These are phyloP conservation scores for Nymphaea colorata DNA, from an alignment of 164 flowering plant genomes.

Conservation along the genomic window DNA sequence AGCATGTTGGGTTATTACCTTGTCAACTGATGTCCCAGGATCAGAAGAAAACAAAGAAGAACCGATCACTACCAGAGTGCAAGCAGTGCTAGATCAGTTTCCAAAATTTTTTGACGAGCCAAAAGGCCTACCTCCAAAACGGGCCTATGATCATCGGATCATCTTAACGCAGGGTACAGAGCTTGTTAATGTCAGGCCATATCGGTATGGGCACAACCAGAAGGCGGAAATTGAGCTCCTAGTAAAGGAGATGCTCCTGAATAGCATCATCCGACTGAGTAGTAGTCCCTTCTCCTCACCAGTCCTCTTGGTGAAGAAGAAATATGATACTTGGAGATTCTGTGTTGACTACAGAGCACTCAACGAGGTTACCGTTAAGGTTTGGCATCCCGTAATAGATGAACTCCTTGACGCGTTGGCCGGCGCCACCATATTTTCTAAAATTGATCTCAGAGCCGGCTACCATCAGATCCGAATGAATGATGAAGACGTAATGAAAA, in stretches of 20 bases:
- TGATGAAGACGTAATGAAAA: neutral
- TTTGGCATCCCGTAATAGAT: neutral
- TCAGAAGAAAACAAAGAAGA: too few species aligned
- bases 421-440: neutral
- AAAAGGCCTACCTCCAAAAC: neutral
- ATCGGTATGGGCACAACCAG: neutral
- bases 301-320: slow-evolving; percentile 1
- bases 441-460: neutral
- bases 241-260: neutral
- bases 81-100: neutral
- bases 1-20: too few species aligned
- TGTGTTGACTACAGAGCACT: neutral
- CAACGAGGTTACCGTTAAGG: neutral
- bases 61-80: too few species aligned
- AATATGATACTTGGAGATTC: neutral
- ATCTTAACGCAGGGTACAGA: neutral
- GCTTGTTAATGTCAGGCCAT: neutral
- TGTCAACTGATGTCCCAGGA: too few species aligned
- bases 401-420: neutral
- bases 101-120: neutral
- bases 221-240: neutral
- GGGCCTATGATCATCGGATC: neutral
- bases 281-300: slow-evolving; percentile 2
- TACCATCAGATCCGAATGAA: slow-evolving; percentile 1
- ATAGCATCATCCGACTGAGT: neutral